Evolutionary conservation across 2,329 filamentous ascomycete genomes (phyloP).

Genomic region (Xylariaceae sp.): DNA sequence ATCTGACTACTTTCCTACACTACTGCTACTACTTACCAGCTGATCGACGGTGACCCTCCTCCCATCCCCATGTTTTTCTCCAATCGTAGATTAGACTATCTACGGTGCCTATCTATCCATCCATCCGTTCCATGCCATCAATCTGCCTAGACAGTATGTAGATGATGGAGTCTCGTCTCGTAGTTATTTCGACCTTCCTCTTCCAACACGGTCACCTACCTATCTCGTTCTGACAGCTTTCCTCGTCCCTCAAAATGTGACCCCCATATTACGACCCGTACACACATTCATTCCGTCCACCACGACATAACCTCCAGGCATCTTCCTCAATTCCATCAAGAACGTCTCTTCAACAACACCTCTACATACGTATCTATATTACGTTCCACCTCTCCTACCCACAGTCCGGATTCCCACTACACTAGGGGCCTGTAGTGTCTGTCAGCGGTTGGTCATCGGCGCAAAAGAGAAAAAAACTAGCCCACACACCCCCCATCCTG

Average conservation of each 20-base stretch:
- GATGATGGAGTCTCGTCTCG: too few relatives aligned
- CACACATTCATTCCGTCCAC: too few relatives aligned
- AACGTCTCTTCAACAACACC: too few relatives aligned
- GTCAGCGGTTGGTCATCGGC: background rate
- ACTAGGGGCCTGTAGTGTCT: background rate
- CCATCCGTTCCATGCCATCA: too few relatives aligned
- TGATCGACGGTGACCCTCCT: conserved; percentile 21
- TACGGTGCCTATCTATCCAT: background rate
- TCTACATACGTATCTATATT: too few relatives aligned
- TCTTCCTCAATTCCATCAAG: too few relatives aligned
- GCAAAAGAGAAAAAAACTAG: conserved; percentile 23
- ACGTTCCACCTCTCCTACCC: background rate
- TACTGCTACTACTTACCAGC: background rate
- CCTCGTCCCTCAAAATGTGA: too few relatives aligned
- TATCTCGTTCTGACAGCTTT: too few relatives aligned
- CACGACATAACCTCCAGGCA: too few relatives aligned
- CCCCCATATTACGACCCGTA: too few relatives aligned
- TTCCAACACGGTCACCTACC: too few relatives aligned
- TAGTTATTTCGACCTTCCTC: too few relatives aligned
- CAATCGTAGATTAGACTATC: conserved; percentile 13
- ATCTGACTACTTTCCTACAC: background rate
- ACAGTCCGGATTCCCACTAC: background rate
- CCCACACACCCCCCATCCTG: conserved; percentile 28
- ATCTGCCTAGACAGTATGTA: background rate
- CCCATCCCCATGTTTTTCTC: conserved; percentile 2